A percentile compares a stretch with the other conserved stretches of the same genome.
Conservation (phyloP, 1,139 yeast species). For the Suhomyces maxii region DNA sequence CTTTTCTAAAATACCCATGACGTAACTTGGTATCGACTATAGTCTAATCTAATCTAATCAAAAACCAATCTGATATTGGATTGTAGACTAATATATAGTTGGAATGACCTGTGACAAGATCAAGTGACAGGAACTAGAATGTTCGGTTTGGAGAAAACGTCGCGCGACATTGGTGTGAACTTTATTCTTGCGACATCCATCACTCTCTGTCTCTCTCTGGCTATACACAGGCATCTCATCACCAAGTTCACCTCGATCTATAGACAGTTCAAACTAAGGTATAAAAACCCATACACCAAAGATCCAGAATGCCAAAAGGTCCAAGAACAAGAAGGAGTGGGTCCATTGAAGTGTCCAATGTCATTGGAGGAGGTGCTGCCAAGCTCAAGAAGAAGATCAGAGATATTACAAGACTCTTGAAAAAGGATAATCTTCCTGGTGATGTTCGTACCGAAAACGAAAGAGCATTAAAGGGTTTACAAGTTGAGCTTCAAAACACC, state of each 20-base stretch:
- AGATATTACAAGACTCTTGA: conserved; percentile 73
- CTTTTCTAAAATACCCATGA: conserved; percentile 51
- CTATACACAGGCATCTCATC: too few relatives aligned
- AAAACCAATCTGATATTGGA: too few relatives aligned
- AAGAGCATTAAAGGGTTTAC: conserved; percentile 76
- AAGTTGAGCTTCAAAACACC: conserved; percentile 61
- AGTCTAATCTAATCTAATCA: too few relatives aligned
- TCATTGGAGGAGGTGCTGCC: conserved; percentile 41
- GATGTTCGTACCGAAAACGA: conserved; percentile 79
- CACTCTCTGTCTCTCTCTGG: background rate
- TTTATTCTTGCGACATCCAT: background rate
- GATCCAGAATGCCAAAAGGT: conserved; percentile 15
- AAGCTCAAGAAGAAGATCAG: conserved; percentile 83
- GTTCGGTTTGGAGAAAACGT: background rate
- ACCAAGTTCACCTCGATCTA: too few relatives aligned
- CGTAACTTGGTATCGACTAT: background rate
- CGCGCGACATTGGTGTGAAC: background rate
- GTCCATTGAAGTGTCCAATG: conserved; percentile 29
- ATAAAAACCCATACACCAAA: too few relatives aligned
- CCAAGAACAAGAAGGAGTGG: conserved; percentile 14
- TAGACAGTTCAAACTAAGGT: too few relatives aligned
- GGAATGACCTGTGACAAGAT: too few relatives aligned
- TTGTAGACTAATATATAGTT: too few relatives aligned
- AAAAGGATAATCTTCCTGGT: conserved; percentile 66
- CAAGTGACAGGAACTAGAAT: too few relatives aligned